Evolutionary conservation across 2,329 filamentous ascomycete genomes (phyloP).

Genomic region (Aspergillus fumigatus): DNA sequence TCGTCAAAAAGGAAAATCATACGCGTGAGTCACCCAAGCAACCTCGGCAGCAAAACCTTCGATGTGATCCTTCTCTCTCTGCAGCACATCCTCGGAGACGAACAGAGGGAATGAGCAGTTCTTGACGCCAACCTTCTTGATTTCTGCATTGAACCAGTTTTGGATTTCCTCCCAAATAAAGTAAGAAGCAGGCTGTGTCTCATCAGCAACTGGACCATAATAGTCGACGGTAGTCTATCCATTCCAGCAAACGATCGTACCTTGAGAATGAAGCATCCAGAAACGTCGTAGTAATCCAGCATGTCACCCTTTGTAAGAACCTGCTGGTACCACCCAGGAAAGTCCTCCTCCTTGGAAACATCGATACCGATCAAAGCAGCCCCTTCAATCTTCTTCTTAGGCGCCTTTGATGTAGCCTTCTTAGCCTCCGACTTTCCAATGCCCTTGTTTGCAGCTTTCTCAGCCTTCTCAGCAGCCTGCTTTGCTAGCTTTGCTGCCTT

Average conservation of each 20-base stretch:
- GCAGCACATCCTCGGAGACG: constrained; percentile 81
- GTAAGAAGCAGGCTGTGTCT: constrained; percentile 55
- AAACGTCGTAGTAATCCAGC: constrained; percentile 97
- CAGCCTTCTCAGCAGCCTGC: constrained; percentile 44
- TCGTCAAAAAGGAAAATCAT: constrained; percentile 17
- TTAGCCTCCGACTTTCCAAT: constrained; percentile 44
- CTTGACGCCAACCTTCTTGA: constrained; percentile 87
- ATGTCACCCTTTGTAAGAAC: constrained; percentile 95
- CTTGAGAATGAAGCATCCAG: constrained; percentile 95
- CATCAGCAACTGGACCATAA: constrained; percentile 1
- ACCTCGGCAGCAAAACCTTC: constrained; percentile 88
- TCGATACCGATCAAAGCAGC: constrained; percentile 79
- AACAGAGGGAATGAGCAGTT: constrained; percentile 98
- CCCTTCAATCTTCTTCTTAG: constrained; percentile 55
- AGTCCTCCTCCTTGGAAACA: constrained; percentile 77
- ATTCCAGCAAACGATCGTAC: constrained; percentile 21
- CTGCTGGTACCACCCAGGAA: constrained; percentile 95
- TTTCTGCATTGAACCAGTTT: constrained; percentile 56
- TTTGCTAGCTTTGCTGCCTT: constrained; percentile 22
- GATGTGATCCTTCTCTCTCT: constrained; percentile 88
- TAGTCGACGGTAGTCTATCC: neutral
- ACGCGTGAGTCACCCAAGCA: constrained; percentile 50
- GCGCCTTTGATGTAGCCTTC: constrained; percentile 37
- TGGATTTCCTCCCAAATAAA: constrained; percentile 66
- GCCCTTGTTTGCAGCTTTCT: constrained; percentile 43